Evolutionary conservation across 257 asterid species (phyloP).

Genomic region (Jacaranda copaia): DNA sequence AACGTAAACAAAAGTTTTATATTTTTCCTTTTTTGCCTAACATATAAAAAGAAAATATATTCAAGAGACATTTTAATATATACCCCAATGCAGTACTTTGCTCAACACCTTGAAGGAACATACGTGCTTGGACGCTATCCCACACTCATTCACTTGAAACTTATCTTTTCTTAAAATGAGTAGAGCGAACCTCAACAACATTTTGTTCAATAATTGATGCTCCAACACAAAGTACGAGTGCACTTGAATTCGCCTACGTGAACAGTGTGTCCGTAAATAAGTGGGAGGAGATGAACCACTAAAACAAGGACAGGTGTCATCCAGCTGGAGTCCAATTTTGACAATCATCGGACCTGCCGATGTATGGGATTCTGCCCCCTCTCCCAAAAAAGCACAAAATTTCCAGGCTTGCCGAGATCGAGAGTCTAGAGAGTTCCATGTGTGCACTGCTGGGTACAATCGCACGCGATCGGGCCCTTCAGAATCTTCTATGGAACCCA

Average conservation of each 20-base stretch:
- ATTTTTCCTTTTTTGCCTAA: too few relatives aligned
- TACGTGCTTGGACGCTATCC: too few relatives aligned
- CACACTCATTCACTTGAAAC: too few relatives aligned
- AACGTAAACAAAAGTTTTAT: too few relatives aligned
- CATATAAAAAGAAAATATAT: too few relatives aligned
- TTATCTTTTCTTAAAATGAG: too few relatives aligned
- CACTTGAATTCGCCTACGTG: neutral
- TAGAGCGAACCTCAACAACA: too few relatives aligned
- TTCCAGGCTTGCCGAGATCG: neutral
- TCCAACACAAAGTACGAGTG: too few relatives aligned
- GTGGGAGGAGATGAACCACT: neutral
- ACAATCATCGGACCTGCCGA: neutral
- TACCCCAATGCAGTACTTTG: too few relatives aligned
- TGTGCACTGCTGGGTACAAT: neutral
- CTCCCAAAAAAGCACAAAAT: neutral
- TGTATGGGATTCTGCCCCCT: neutral
- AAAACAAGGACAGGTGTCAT: neutral
- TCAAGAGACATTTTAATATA: too few relatives aligned
- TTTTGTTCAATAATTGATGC: too few relatives aligned
- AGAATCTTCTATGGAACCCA: constrained; percentile 20
- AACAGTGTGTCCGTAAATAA: neutral
- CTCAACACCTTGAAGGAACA: too few relatives aligned
- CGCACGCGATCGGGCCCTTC: constrained; percentile 3
- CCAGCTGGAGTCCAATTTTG: neutral
- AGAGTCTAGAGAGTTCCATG: constrained; percentile 8